Base-by-base conservation (phyloP, 257 asterid genomes). In the Fraxinus pennsylvanica region DNA sequence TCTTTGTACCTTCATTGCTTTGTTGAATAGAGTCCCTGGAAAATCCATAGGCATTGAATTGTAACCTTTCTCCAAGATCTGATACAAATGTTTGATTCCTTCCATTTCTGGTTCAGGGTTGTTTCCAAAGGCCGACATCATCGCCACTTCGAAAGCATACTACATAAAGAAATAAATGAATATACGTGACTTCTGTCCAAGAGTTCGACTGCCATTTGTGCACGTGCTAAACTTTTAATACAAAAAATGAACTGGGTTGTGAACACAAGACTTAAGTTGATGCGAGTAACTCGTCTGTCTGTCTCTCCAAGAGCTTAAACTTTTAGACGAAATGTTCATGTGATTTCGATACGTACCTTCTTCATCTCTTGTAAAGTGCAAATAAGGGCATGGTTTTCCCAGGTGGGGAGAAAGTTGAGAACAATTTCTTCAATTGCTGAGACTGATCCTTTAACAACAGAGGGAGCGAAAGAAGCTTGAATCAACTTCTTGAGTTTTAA, bases 91-190 rank as follows among this genome's bases (percentile, higher is more conserved):
- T 74, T 83, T 86, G 1, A 90, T 85, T 43, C 88, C 85, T 71
- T 79, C 57, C 6, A 87, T 85, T 75, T 88, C 92, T 12, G 78
- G 41, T 43, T 83, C 94, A 27, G 7, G 14, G 0, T 74, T 72
- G 22, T 86, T 76, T 0, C 92, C 96, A 21, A 92, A 88, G 1
- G 86, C 91, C 1, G 94, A 81, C 1, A 87, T 50, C 82, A 92
- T 85, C 2, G 92, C 96, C 85, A 92, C 97, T 71, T 90, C 96
- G 35, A 92, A 92, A 17, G 97, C 93, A 84, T 85, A 90, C 96
- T 92, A 73, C 17, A 36, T 29, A 57, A 36, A 12, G 25, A 9
- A 54, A 25, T 2, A 65, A 33, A 54, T 15, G 5, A 43, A 43
- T 43, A 12, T 38, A 38, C 2, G 2, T 38, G 43, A 38, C 43